phyloP scores from a whole-genome alignment of 768 basidiomycete genomes.

The Psilocybe sp. region DNA sequence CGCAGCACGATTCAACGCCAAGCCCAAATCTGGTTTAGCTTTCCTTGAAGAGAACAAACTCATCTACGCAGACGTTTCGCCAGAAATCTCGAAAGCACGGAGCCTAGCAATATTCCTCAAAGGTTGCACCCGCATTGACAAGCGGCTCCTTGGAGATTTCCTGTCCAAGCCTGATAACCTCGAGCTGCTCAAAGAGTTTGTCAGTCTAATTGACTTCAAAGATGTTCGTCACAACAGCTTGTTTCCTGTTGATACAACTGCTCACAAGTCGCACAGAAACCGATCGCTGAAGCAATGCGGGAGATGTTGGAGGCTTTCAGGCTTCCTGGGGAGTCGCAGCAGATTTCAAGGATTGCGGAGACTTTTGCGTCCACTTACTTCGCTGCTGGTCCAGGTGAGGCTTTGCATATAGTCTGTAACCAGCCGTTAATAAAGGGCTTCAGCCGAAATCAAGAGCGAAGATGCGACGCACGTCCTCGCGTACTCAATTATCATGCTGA shows the following conservation, averaged over 20 bases:
- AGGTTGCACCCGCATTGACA: conserved; percentile 81
- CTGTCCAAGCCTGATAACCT: conserved; percentile 86
- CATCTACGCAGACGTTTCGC: conserved; percentile 66
- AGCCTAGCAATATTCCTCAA: conserved; percentile 88
- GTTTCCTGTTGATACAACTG: not conserved
- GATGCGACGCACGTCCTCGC: conserved; percentile 94
- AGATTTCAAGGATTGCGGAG: conserved; percentile 91
- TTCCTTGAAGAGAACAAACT: conserved; percentile 93
- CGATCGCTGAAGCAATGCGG: conserved; percentile 92
- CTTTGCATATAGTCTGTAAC: not conserved
- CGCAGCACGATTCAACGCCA: conserved; percentile 84
- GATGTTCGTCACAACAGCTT: conserved; percentile 47
- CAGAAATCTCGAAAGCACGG: conserved; percentile 51
- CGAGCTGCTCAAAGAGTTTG: conserved; percentile 82
- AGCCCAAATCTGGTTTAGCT: conserved; percentile 86
- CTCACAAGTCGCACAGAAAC: conserved; percentile 57
- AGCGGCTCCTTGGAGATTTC: conserved; percentile 90
- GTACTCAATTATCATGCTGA: conserved; percentile 96
- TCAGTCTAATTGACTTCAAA: conserved; percentile 86
- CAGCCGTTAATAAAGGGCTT: not conserved
- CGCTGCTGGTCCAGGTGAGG: conserved; percentile 73
- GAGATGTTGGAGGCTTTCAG: conserved; percentile 92
- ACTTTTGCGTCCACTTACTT: conserved; percentile 92
- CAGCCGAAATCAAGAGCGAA: conserved; percentile 85
- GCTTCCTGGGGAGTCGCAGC: conserved; percentile 92